Base-by-base conservation (phyloP, 2,329 filamentous ascomycete genomes). In the Lecanicillium sp. region DNA sequence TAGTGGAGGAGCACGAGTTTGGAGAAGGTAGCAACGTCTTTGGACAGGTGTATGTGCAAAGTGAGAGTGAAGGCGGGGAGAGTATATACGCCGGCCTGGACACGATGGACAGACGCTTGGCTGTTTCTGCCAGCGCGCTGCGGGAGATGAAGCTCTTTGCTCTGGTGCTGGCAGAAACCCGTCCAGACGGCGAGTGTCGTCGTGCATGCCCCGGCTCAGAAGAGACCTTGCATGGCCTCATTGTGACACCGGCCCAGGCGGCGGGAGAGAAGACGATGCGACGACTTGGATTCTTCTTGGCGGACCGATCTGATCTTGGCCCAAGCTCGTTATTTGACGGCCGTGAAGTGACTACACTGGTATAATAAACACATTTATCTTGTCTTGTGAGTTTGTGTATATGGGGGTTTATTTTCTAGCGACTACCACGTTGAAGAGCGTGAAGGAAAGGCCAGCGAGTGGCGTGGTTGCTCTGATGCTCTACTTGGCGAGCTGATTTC, bases 161-260 rank as follows among this genome's bases (percentile, higher is more conserved):
- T 17, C 35, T 38, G 30, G 29, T 42, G 15, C 15, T 38, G 35
- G 30, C 28, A 7, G 18, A 38, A 17, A 42, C 34, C 18, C 34
- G 34, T 13, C 12, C 11, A 7, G 30, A 38, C 15, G 30, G 30
- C 3, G 17, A 11, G 17, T 36, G 25, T 19, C 3, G 9, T 11
- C 5, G 15, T 17, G 27, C 5, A n/a, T 17, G 22, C 22, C 22
- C 14, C 7, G 17, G 29, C 13, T 17, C 34, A 15, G 15, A 36
- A 7, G 17, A 15, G 6, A 29, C 13, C 17, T 30, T 36, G 15
- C 34, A 30, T 18, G 34, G 34, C n/a, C 15, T 36, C 12, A 15
- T 36, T 29, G 34, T 36, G 4, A 20, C 34, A 17, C 25, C 34
- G 3, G 34, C 17, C 15, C 3, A 12, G 8, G 3, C 10, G 1